Percentiles rank a stretch among this genome's conserved stretches.
phyloP scores from a whole-genome alignment of 805 yeast genomes.

The Pachysolen tannophilus region DNA sequence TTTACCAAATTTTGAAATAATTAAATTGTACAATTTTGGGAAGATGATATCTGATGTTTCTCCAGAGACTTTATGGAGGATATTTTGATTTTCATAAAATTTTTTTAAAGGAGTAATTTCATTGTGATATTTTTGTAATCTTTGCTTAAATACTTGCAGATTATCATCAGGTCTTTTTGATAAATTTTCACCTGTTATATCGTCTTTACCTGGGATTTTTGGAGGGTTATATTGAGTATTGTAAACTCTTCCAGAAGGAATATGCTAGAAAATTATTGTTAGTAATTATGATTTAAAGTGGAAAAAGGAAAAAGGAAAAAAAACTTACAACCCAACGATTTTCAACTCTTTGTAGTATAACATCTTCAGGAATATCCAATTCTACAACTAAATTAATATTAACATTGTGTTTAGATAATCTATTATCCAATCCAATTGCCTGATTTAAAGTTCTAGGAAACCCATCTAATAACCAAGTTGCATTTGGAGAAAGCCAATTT shows the following conservation, averaged over 20 bases:
- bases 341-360: conserved; percentile 73
- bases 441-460: conserved; percentile 80
- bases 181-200: conserved; percentile 82
- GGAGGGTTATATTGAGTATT: conserved; percentile 89
- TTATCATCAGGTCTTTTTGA: conserved; percentile 79
- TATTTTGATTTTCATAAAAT: conserved; percentile 42
- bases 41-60: conserved; percentile 78
- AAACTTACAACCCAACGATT: conserved; percentile 58
- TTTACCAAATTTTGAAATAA: conserved; percentile 23
- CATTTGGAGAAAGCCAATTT: conserved; percentile 32
- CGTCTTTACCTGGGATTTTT: conserved; percentile 71
- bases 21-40: conserved; percentile 51
- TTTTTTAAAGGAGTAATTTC: conserved; percentile 58
- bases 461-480: conserved; percentile 81
- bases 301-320: neutral
- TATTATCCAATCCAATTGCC: conserved; percentile 49
- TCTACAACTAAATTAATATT: conserved; percentile 74
- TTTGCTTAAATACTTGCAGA: conserved; percentile 56
- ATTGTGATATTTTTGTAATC: conserved; percentile 55
- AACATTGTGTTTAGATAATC: conserved; percentile 29
- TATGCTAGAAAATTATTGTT: conserved; percentile 31
- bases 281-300: neutral
- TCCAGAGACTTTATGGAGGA: conserved; percentile 56
- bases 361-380: conserved; percentile 77
- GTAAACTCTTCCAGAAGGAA: conserved; percentile 79